Evolutionary conservation across 2,329 filamentous ascomycete species (phyloP).

Genomic region (Trichoderma sp.): DNA sequence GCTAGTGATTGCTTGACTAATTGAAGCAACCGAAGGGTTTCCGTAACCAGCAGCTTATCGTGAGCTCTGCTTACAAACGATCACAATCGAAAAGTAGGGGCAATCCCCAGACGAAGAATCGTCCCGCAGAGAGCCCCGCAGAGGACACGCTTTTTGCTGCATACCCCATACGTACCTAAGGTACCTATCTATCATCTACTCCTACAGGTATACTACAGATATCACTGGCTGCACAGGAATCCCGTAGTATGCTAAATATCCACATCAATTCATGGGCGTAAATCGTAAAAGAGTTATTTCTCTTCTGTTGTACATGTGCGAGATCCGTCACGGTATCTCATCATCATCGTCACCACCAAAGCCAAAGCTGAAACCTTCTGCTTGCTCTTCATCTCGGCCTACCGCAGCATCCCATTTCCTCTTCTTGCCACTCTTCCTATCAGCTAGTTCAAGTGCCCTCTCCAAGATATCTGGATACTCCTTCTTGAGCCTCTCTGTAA

Average conservation of each 20-base stretch:
- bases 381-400: constrained; percentile 41
- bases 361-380: constrained; percentile 48
- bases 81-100: not conserved
- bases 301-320: not conserved
- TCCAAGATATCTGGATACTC: constrained; percentile 69
- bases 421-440: constrained; percentile 69
- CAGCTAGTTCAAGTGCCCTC: constrained; percentile 66
- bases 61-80: not conserved
- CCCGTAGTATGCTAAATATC: not conserved
- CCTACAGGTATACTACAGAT: not conserved
- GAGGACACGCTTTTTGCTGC: not conserved
- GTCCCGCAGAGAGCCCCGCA: constrained; percentile 11
- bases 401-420: constrained; percentile 86
- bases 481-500: constrained; percentile 68
- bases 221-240: not conserved
- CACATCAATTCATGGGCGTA: not conserved
- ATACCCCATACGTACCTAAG: not conserved
- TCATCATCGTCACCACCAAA: constrained; percentile 52
- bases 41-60: not conserved
- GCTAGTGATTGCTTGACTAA: not conserved
- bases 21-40: not conserved
- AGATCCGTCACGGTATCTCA: constrained; percentile 42
- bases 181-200: not conserved
- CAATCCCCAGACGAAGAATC: not conserved
- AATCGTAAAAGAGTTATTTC: not conserved